Evolutionary conservation across 148 eudicot species (phyloP).

Genomic region (Drosera capensis): DNA sequence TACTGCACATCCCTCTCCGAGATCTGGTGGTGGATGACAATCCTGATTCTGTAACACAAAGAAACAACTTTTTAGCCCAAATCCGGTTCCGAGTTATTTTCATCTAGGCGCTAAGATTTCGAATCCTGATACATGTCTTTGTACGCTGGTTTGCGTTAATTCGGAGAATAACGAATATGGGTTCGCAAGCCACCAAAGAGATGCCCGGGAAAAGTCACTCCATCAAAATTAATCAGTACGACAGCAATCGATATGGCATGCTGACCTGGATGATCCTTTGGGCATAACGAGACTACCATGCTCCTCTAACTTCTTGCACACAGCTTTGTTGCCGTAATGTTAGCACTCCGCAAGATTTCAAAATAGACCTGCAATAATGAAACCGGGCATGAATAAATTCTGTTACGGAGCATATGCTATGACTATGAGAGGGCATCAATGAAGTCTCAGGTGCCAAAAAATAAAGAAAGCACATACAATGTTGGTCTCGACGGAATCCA

Average conservation of each 20-base stretch:
- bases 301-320: constrained; percentile 42
- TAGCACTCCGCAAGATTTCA: constrained; percentile 30
- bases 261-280: constrained; percentile 44
- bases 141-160: not conserved
- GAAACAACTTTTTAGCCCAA: not conserved
- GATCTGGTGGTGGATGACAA: constrained; percentile 79
- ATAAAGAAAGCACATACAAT: constrained; percentile 59
- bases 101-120: not conserved
- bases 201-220: too few species aligned
- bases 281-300: constrained; percentile 58
- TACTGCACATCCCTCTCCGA: constrained; percentile 58
- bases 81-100: not conserved
- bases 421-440: too few species aligned
- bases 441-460: too few species aligned
- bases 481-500: constrained; percentile 69
- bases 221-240: too few species aligned
- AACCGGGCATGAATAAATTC: not conserved
- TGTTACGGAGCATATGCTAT: too few species aligned
- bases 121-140: too few species aligned
- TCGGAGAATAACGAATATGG: too few species aligned
- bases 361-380: constrained; percentile 40
- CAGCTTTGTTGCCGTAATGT: constrained; percentile 38
- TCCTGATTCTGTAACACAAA: constrained; percentile 41
- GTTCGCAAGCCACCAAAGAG: too few species aligned
- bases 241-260: not conserved